Percentiles rank a stretch among this genome's conserved stretches.
Evolutionary conservation across 768 basidiomycete genomes (phyloP).

Genomic region (Butyriboletus loyo): DNA sequence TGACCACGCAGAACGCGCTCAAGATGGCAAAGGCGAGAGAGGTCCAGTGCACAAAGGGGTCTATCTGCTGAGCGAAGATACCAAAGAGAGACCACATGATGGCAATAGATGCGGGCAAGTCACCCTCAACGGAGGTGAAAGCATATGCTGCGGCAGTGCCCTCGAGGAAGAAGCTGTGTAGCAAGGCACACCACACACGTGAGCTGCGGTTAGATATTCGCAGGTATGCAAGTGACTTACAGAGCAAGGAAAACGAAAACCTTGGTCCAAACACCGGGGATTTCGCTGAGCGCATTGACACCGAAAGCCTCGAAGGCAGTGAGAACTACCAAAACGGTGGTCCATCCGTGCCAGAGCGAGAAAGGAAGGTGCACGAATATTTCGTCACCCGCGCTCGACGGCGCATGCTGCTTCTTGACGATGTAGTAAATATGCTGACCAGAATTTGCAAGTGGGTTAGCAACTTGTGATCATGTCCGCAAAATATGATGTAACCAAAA

Average conservation of each 20-base stretch:
- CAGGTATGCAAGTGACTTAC: constrained; percentile 39
- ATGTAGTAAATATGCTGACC: constrained; percentile 86
- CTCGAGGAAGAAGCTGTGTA: constrained; percentile 80
- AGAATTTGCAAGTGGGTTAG: constrained; percentile 12
- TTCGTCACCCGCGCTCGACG: constrained; percentile 69
- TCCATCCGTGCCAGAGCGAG: constrained; percentile 94
- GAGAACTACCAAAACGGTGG: constrained; percentile 76
- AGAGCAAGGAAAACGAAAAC: constrained; percentile 92
- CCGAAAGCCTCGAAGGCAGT: constrained; percentile 90
- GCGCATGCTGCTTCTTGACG: constrained; percentile 80
- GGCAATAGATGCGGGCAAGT: constrained; percentile 87
- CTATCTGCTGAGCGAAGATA: constrained; percentile 75
- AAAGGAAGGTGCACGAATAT: constrained; percentile 94
- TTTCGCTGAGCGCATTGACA: constrained; percentile 59
- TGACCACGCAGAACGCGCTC: constrained; percentile 79
- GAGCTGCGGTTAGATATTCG: not conserved
- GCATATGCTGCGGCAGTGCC: constrained; percentile 92
- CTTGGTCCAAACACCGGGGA: constrained; percentile 86
- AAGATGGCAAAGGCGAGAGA: constrained; percentile 84
- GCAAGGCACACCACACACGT: constrained; percentile 5
- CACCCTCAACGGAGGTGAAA: constrained; percentile 86
- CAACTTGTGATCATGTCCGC: constrained; percentile 7
- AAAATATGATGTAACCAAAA: constrained; percentile 1
- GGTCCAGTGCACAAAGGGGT: constrained; percentile 83
- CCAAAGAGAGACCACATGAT: constrained; percentile 94